Evolutionary conservation across 306 rosid species (phyloP).

Genomic region (Luffa aegyptiaca): DNA sequence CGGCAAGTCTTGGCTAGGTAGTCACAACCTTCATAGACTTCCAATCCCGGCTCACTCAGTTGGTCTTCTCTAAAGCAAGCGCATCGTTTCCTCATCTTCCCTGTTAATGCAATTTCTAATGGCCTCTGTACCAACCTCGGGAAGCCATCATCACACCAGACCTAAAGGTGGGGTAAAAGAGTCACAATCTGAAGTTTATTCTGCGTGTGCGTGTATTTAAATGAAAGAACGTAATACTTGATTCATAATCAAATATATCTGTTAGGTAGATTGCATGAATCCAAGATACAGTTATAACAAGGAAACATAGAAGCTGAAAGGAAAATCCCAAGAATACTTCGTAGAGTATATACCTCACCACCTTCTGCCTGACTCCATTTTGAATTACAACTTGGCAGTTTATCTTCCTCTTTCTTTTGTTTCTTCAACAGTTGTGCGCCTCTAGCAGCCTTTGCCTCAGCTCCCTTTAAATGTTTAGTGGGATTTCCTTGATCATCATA

Average conservation of each 20-base stretch:
- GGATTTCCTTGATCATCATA: constrained; percentile 65
- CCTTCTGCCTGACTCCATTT: constrained; percentile 94
- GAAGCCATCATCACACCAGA: constrained; percentile 84
- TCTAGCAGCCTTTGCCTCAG: constrained; percentile 87
- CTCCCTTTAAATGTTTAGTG: constrained; percentile 85
- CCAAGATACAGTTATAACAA: not conserved
- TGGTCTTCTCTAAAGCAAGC: constrained; percentile 80
- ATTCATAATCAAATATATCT: not conserved
- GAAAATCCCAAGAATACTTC: not conserved
- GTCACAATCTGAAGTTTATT: not conserved
- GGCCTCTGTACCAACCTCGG: constrained; percentile 88
- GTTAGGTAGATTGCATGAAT: not conserved
- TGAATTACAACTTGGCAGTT: constrained; percentile 73
- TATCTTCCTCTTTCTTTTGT: constrained; percentile 84
- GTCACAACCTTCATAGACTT: constrained; percentile 73
- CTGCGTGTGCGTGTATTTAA: not conserved
- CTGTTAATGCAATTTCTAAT: constrained; percentile 73
- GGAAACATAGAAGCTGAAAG: not conserved
- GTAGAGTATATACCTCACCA: constrained; percentile 53
- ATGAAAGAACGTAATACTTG: not conserved
- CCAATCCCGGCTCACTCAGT: constrained; percentile 56
- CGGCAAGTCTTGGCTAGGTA: constrained; percentile 52
- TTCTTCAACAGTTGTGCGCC: constrained; percentile 87
- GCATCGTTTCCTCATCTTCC: constrained; percentile 86
- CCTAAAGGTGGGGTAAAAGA: constrained; percentile 27